Evolutionary conservation across 495 filamentous ascomycete species (phyloP).

Genomic region (Umbilicaria muhlenbergii): DNA sequence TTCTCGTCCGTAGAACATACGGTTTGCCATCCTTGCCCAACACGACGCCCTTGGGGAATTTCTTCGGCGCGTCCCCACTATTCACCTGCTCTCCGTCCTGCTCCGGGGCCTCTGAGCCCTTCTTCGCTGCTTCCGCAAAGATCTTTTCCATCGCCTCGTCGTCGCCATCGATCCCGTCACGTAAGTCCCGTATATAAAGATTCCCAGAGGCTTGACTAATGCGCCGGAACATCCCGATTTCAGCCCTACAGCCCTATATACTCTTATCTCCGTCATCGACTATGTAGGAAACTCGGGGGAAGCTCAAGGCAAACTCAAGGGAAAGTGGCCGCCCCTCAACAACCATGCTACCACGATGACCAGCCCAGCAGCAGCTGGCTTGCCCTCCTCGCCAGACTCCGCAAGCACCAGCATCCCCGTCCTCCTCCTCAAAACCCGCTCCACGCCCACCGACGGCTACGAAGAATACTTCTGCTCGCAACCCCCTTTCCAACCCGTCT

Average conservation of each 20-base stretch:
- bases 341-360: background rate
- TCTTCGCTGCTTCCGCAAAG: conserved; percentile 6
- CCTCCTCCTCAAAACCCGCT: conserved; percentile 78
- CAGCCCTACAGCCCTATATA: background rate
- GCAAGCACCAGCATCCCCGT: conserved; percentile 29
- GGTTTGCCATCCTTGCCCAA: conserved; percentile 91
- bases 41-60: conserved; percentile 63
- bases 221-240: too few species aligned
- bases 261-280: conserved; percentile 8
- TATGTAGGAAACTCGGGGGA: too few species aligned
- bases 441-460: conserved; percentile 63
- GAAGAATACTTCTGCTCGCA: conserved; percentile 48
- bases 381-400: background rate
- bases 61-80: conserved; percentile 19
- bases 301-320: too few species aligned
- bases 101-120: background rate
- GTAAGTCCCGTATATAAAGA: background rate
- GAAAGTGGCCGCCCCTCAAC: background rate
- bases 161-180: background rate
- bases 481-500: conserved; percentile 34
- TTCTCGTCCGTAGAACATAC: conserved; percentile 34
- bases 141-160: conserved; percentile 9
- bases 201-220: too few species aligned
- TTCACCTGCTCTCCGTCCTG: conserved; percentile 1
- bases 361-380: background rate